phyloP scores from a whole-genome alignment of 2,329 filamentous ascomycete species.

The Penicillium frequentans region DNA sequence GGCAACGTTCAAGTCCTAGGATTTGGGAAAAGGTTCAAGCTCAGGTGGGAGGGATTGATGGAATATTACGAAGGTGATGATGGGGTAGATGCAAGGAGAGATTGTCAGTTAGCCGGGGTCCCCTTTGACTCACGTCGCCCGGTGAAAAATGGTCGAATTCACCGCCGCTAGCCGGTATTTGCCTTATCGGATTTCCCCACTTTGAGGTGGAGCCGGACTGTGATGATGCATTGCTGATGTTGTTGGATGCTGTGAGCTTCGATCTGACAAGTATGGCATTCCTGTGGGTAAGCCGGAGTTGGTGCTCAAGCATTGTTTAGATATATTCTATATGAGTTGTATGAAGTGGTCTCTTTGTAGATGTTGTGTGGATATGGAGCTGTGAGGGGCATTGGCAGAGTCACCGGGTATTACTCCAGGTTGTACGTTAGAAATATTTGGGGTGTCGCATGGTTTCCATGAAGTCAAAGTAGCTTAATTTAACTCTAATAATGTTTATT shows the following conservation, averaged over 20 bases:
- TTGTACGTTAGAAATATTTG: too few relatives aligned
- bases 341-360: neutral
- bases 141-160: slow-evolving; percentile 14
- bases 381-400: neutral
- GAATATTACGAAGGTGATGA: neutral
- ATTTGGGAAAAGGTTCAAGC: neutral
- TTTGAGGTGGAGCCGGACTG: slow-evolving; percentile 5
- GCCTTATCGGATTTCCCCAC: slow-evolving; percentile 15
- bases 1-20: too few relatives aligned
- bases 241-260: neutral
- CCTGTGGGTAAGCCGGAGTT: neutral
- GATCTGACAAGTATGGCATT: neutral
- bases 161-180: slow-evolving; percentile 18
- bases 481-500: neutral
- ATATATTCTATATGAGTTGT: neutral
- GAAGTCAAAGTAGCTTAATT: neutral
- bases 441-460: neutral
- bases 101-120: neutral
- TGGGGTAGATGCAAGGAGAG: neutral
- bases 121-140: slow-evolving; percentile 6
- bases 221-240: neutral
- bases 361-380: neutral
- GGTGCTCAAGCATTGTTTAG: neutral
- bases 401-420: too few relatives aligned
- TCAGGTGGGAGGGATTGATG: neutral